A percentile compares a stretch with the other conserved stretches of the same genome.
These are phyloP conservation scores for Novymonas esmeraldas DNA, from an alignment of 208 protist species.

Conservation along the genomic window DNA sequence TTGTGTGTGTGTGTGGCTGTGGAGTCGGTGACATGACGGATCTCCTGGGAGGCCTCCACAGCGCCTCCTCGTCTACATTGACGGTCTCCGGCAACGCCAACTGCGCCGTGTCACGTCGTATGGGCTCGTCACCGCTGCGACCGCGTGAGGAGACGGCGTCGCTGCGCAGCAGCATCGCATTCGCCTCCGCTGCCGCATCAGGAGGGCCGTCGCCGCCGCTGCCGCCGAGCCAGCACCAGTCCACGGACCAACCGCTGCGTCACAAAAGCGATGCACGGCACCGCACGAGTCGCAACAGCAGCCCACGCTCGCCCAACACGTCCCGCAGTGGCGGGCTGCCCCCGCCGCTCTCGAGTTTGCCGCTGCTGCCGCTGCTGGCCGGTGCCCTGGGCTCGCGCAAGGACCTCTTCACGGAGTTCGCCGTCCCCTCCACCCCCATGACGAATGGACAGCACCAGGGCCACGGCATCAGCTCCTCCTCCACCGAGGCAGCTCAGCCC, in stretches of 20 bases:
- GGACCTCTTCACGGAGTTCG: background rate
- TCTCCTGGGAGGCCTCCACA: constrained; percentile 10
- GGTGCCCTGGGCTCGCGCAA: constrained; percentile 8
- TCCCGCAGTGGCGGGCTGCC: background rate
- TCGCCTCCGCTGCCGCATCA: constrained; percentile 6
- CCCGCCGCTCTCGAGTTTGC: background rate
- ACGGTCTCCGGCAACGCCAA: constrained; percentile 2
- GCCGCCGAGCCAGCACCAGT: background rate
- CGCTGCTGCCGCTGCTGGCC: constrained; percentile 9
- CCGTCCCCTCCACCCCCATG: background rate
- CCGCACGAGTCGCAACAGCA: background rate
- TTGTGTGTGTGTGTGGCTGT: background rate
- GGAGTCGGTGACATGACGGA: constrained; percentile 2
- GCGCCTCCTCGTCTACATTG: constrained; percentile 9
- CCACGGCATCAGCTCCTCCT: background rate
- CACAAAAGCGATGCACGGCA: constrained; percentile 2
- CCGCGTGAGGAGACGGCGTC: constrained; percentile 21
- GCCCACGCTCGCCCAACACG: background rate
- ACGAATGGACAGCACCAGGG: background rate
- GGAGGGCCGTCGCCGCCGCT: constrained; percentile 10
- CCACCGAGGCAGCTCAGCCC: background rate
- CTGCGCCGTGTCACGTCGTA: background rate
- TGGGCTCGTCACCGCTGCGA: constrained; percentile 15
- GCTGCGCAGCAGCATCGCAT: constrained; percentile 17
- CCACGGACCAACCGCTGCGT: background rate